Conservation (phyloP, 768 basidiomycete species). For the Pleurotus djamor region DNA sequence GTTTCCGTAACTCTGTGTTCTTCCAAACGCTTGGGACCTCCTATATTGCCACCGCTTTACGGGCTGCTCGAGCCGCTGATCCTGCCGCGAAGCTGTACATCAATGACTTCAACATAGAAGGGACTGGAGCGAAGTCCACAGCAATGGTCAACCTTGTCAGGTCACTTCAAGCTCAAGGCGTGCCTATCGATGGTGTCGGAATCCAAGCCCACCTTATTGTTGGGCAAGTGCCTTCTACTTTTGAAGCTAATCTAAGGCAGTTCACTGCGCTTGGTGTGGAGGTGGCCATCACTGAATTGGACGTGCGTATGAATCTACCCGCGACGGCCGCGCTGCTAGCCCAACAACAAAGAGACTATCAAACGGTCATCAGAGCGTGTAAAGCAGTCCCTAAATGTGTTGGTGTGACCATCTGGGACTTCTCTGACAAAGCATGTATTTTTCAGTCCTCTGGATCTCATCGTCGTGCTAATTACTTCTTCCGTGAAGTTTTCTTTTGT, state of each 20-base stretch:
- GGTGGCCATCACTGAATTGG: conserved; percentile 48
- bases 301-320: conserved; percentile 41
- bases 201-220: conserved; percentile 44
- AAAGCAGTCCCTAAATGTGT: conserved; percentile 19
- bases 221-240: conserved; percentile 32
- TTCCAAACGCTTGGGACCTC: conserved; percentile 33
- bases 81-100: conserved; percentile 9
- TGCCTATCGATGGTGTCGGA: conserved; percentile 46
- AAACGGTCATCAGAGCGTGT: conserved; percentile 38
- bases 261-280: conserved; percentile 46
- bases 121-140: conserved; percentile 33
- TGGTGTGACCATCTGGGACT: conserved; percentile 21
- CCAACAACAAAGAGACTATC: conserved; percentile 42
- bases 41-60: conserved; percentile 40
- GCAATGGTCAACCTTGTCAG: conserved; percentile 38
- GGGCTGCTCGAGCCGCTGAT: conserved; percentile 28
- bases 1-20: conserved; percentile 41
- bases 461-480: neutral
- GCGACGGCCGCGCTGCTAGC: conserved; percentile 29
- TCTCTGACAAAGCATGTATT: conserved; percentile 19
- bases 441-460: neutral
- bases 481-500: conserved; percentile 20
- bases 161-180: conserved; percentile 29
- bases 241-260: conserved; percentile 32
- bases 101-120: conserved; percentile 17